These are phyloP conservation scores for Daldinia vernicosa DNA, from an alignment of 495 filamentous ascomycete species.

Conservation along the genomic window DNA sequence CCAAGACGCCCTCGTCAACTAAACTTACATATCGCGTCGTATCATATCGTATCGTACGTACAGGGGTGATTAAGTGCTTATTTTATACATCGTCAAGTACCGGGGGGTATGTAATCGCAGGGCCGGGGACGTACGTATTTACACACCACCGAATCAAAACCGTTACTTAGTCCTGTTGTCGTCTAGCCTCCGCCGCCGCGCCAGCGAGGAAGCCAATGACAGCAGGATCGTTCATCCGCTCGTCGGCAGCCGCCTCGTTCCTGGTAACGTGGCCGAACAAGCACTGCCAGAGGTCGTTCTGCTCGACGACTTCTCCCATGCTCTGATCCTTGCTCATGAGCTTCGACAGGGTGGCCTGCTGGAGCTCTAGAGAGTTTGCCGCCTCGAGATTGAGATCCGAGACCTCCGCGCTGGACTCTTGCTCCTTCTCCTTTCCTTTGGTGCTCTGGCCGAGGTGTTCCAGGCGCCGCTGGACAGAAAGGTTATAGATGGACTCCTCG, in stretches of 20 bases:
- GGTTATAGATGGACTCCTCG: conserved; percentile 86
- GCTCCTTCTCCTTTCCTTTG: conserved; percentile 49
- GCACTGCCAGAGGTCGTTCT: conserved; percentile 89
- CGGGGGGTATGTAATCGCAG: background rate
- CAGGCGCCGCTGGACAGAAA: conserved; percentile 79
- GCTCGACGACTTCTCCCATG: conserved; percentile 81
- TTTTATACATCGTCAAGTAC: background rate
- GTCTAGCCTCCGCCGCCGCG: conserved; percentile 23
- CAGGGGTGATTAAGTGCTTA: conserved; percentile 1
- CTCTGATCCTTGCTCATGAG: conserved; percentile 73
- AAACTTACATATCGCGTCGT: background rate
- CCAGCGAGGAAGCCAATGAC: conserved; percentile 32
- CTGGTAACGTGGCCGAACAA: conserved; percentile 68
- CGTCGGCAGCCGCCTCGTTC: background rate
- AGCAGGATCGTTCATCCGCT: conserved; percentile 8
- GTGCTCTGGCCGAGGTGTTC: conserved; percentile 70
- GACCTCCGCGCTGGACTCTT: conserved; percentile 35
- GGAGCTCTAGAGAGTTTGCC: conserved; percentile 83
- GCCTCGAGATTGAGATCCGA: conserved; percentile 72
- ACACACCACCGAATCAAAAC: background rate
- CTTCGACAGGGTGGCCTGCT: conserved; percentile 70
- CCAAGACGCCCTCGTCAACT: background rate
- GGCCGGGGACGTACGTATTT: background rate
- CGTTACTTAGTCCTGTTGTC: background rate
- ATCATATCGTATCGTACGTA: background rate